Conservation (phyloP, 352 stramenopile genomes). For the Globisporangium canariense region DNA sequence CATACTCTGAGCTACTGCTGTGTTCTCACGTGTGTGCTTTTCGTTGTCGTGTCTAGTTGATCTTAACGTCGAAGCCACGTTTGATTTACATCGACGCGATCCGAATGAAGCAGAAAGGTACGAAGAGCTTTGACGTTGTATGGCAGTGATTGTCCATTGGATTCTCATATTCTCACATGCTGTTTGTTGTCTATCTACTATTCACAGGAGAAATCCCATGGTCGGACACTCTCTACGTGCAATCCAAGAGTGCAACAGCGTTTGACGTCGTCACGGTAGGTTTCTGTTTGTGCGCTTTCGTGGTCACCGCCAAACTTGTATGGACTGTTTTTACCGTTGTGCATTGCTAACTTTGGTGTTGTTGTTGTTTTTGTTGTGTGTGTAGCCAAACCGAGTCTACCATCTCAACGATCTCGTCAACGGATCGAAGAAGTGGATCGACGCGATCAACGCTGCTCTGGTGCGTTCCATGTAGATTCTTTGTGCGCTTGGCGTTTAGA, state of each 20-base stretch:
- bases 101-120: constrained; percentile 87
- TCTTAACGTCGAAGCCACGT: constrained; percentile 80
- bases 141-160: not conserved
- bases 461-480: constrained; percentile 50
- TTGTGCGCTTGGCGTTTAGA: constrained; percentile 7
- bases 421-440: constrained; percentile 88
- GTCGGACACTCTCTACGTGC: constrained; percentile 82
- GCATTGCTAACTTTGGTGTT: not conserved
- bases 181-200: not conserved
- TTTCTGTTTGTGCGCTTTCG: not conserved
- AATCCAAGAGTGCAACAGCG: constrained; percentile 78
- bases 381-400: constrained; percentile 82
- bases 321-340: not conserved
- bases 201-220: constrained; percentile 72
- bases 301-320: not conserved
- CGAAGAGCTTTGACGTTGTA: not conserved
- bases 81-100: constrained; percentile 90
- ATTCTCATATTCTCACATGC: not conserved
- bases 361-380: not conserved
- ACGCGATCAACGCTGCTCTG: constrained; percentile 83
- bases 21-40: not conserved
- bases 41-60: constrained; percentile 33
- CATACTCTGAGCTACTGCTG: not conserved
- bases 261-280: constrained; percentile 86
- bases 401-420: constrained; percentile 88